Percentiles rank a stretch among this genome's conserved stretches.
These are phyloP conservation scores for Benincasa hispida DNA, from an alignment of 306 rosid genomes.

Conservation along the genomic window DNA sequence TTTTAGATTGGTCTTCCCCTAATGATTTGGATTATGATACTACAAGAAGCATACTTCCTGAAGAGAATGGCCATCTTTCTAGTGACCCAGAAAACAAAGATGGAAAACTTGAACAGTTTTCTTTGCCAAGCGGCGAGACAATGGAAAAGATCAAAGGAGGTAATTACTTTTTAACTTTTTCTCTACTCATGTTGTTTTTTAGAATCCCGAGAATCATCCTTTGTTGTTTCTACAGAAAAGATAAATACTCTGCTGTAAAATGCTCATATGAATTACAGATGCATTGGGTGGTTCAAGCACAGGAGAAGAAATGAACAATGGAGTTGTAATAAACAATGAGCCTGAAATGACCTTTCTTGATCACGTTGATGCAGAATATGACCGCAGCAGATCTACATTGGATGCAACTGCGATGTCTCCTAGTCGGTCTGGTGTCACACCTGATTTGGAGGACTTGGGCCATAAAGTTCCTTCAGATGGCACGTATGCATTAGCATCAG, in stretches of 20 bases:
- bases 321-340: slow-evolving; percentile 40
- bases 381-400: slow-evolving; percentile 20
- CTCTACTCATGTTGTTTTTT: neutral
- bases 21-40: slow-evolving; percentile 19
- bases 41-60: slow-evolving; percentile 21
- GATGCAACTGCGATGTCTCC: slow-evolving; percentile 43
- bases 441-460: slow-evolving; percentile 43
- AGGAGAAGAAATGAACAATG: slow-evolving; percentile 42
- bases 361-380: slow-evolving; percentile 27
- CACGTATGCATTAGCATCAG: slow-evolving; percentile 18
- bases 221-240: neutral
- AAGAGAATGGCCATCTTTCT: slow-evolving; percentile 28
- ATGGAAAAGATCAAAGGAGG: slow-evolving; percentile 24
- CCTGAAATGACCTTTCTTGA: slow-evolving; percentile 22
- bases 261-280: slow-evolving; percentile 24
- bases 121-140: slow-evolving; percentile 10
- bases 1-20: slow-evolving; percentile 23
- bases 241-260: slow-evolving; percentile 14
- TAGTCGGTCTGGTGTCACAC: slow-evolving; percentile 49
- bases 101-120: slow-evolving; percentile 21
- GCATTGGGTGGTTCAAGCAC: slow-evolving; percentile 36
- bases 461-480: slow-evolving; percentile 33
- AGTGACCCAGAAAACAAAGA: slow-evolving; percentile 32
- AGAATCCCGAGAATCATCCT: slow-evolving; percentile 12
- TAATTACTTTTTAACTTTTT: slow-evolving; percentile 18